Base-by-base conservation (phyloP, 192 early-diverging fungal genomes). In the Piromyces finnis region DNA sequence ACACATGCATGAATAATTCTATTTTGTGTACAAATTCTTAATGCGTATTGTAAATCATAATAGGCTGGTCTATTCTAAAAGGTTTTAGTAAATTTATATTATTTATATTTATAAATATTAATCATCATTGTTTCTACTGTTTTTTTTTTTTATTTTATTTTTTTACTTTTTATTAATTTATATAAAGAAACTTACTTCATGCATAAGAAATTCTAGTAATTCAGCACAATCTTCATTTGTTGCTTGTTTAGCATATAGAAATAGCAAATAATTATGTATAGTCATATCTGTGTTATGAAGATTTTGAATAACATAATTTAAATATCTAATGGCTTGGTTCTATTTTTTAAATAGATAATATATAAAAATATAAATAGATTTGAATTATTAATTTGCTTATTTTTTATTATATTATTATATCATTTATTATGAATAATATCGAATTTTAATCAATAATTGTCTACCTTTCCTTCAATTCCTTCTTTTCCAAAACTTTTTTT, bases 181-280 rank as follows among this genome's bases (percentile, higher is more conserved):
- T 35, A 35, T 35, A 35, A 3, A 7, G 12, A 35, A 35, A 7
- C 32, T 35, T 82, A 93, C 92, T 83, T 93, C 89, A 35, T 86
- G 87, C 6, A 87, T 88, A 84, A 98, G 86, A 85, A 96, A 98
- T 22, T 82, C 84, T 79, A 97, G 83, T 29, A 98, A 85, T 28
- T 88, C 89, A 12, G 28, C 28, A 28, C 30, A 39, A 28, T 81
- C 79, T 32, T 88, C 87, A 16, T 93, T 90, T 29, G 89, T 90
- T 0, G 91, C 83, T 80, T 92, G 89, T 9, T 88, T 88, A 0
- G 93, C 92, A 81, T 93, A 95, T 6, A 95, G 80, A 12, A 90
- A 90, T 29, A 99, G 85, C 36, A 98, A 87, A 83, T 93, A 97
- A 86, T 99, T 99, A 87, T 99, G 96, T 78, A 99, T 92, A 0